These are phyloP conservation scores for Euphrasia confusa DNA, from an alignment of 257 asterid genomes.

Conservation along the genomic window DNA sequence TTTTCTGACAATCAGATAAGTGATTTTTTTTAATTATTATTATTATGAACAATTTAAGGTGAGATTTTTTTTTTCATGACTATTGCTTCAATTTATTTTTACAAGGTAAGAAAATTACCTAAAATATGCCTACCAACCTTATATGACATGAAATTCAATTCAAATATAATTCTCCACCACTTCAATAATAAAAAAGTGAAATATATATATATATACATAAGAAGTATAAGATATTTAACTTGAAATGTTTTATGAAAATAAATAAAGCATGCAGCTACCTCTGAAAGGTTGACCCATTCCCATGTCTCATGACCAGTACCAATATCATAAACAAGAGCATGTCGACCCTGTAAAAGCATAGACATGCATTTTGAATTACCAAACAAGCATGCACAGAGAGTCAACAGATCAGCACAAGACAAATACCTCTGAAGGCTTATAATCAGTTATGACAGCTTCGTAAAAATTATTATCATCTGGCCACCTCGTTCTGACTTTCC, in stretches of 20 bases:
- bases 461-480: constrained; percentile 94
- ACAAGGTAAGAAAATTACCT: background rate
- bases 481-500: constrained; percentile 91
- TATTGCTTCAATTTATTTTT: background rate
- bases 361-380: constrained; percentile 31
- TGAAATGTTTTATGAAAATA: constrained; percentile 14
- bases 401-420: constrained; percentile 16
- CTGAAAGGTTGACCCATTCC: constrained; percentile 86
- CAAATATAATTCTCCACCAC: background rate
- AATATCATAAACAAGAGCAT: constrained; percentile 62
- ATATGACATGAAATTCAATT: constrained; percentile 12
- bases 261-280: constrained; percentile 44
- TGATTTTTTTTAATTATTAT: no score
- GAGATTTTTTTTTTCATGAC: background rate
- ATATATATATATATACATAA: background rate
- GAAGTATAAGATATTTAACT: background rate
- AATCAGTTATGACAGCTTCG: constrained; percentile 81
- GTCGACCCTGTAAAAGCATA: constrained; percentile 50
- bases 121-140: no score
- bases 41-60: background rate
- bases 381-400: constrained; percentile 13
- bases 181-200: constrained; percentile 6
- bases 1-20: background rate
- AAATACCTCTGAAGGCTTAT: constrained; percentile 57
- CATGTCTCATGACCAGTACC: constrained; percentile 52